Evolutionary conservation across 148 eudicot species (phyloP).

Genomic region (Polygonum aviculare): DNA sequence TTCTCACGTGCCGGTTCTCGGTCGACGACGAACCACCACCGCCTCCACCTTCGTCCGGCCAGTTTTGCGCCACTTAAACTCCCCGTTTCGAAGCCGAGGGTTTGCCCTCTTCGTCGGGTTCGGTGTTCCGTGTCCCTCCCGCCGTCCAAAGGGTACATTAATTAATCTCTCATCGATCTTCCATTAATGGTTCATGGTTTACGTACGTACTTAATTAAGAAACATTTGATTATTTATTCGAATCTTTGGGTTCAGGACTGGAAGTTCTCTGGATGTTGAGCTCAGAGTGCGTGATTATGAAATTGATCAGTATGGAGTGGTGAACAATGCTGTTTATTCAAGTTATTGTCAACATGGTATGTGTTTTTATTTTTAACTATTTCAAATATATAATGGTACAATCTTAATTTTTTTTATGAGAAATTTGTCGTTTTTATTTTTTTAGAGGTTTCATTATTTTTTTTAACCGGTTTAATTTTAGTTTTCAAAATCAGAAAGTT

Average conservation of each 20-base stretch:
- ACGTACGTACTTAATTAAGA: no score
- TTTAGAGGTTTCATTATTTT: background rate
- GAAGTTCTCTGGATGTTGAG: slow-evolving; percentile 48
- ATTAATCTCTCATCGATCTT: no score
- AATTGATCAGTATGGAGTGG: slow-evolving; percentile 70
- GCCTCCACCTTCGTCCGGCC: background rate
- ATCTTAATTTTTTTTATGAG: no score
- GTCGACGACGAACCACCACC: background rate
- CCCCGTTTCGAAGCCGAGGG: background rate
- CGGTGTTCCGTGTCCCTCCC: background rate
- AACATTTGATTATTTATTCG: no score
- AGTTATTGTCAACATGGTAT: slow-evolving; percentile 86
- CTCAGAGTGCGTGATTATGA: slow-evolving; percentile 79
- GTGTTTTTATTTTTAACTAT: background rate
- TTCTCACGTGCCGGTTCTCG: background rate
- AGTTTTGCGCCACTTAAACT: background rate
- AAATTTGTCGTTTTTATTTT: background rate
- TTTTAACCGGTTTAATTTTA: no score
- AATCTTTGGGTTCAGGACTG: slow-evolving; percentile 36
- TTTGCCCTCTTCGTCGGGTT: background rate
- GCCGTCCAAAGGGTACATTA: no score
- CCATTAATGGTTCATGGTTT: no score
- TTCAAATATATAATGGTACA: no score
- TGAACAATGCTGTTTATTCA: slow-evolving; percentile 29
- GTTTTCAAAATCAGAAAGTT: no score